phyloP scores from a whole-genome alignment of 352 stramenopile genomes.

The Pythium biforme region DNA sequence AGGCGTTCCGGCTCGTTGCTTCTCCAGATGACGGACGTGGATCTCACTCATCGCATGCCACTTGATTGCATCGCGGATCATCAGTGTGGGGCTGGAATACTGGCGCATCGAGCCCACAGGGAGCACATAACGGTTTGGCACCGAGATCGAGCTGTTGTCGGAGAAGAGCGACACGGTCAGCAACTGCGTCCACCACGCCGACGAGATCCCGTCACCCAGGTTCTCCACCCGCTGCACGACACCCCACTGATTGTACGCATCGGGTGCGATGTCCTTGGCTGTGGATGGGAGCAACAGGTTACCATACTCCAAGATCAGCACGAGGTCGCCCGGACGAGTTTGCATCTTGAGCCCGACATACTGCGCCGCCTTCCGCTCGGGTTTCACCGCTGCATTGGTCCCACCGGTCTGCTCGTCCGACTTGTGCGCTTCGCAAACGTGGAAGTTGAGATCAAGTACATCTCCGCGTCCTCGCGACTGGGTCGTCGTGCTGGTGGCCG shows the following conservation, averaged over 20 bases:
- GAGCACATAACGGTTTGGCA: constrained; percentile 60
- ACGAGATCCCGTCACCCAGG: constrained; percentile 33
- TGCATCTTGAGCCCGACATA: constrained; percentile 32
- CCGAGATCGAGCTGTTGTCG: constrained; percentile 48
- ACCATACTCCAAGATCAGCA: constrained; percentile 66
- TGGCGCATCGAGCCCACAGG: constrained; percentile 36
- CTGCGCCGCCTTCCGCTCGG: constrained; percentile 14
- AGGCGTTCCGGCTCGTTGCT: constrained; percentile 12
- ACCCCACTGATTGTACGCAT: constrained; percentile 59
- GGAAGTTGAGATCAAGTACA: constrained; percentile 33
- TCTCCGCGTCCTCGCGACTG: constrained; percentile 6
- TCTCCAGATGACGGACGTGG: constrained; percentile 34
- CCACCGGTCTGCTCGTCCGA: neutral
- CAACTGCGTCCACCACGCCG: constrained; percentile 47
- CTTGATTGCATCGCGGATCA: constrained; percentile 54
- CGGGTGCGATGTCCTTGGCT: constrained; percentile 34
- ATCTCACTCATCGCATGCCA: constrained; percentile 54
- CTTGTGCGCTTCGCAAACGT: constrained; percentile 44
- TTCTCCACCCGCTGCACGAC: constrained; percentile 47
- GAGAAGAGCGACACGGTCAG: constrained; percentile 58
- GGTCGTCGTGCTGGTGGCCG: neutral
- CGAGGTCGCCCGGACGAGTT: constrained; percentile 49
- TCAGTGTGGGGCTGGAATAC: constrained; percentile 39
- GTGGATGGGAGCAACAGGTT: constrained; percentile 50
- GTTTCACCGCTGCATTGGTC: constrained; percentile 2